Conservation (phyloP, 2,329 filamentous ascomycete species). For the Phialemoniopsis sp. region DNA sequence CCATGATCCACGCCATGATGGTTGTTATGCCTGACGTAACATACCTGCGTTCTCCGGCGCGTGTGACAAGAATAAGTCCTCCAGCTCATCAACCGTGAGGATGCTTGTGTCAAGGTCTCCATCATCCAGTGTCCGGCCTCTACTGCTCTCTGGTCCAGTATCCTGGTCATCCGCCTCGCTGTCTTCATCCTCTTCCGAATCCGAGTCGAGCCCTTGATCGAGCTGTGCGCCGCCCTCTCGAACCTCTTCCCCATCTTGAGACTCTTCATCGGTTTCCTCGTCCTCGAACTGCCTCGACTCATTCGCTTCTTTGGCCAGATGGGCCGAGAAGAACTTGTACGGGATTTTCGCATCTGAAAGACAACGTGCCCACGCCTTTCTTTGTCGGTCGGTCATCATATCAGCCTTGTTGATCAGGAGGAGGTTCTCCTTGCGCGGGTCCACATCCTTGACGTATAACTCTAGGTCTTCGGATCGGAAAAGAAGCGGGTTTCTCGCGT, state of each 20-base stretch:
- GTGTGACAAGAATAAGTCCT: conserved; percentile 80
- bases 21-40: background rate
- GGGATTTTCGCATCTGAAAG: conserved; percentile 77
- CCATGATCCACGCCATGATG: background rate
- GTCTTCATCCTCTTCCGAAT: conserved; percentile 19
- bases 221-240: too few relatives aligned
- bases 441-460: conserved; percentile 88
- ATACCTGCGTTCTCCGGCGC: conserved; percentile 48
- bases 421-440: conserved; percentile 82
- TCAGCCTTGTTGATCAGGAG: conserved; percentile 97
- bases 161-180: conserved; percentile 22
- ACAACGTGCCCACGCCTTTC: conserved; percentile 80
- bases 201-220: conserved; percentile 1
- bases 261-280: conserved; percentile 20
- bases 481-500: conserved; percentile 88
- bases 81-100: conserved; percentile 87
- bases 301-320: conserved; percentile 83
- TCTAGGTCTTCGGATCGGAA: conserved; percentile 95
- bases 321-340: conserved; percentile 95
- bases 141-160: too few relatives aligned
- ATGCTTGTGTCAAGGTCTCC: conserved; percentile 68
- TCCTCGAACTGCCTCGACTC: conserved; percentile 64
- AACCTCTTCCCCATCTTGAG: conserved; percentile 19
- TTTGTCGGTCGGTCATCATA: conserved; percentile 90
- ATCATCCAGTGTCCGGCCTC: conserved; percentile 26